A percentile compares a stretch with the other conserved stretches of the same genome.
Evolutionary conservation across 768 basidiomycete genomes (phyloP).

Genomic region (Russula brevipes): DNA sequence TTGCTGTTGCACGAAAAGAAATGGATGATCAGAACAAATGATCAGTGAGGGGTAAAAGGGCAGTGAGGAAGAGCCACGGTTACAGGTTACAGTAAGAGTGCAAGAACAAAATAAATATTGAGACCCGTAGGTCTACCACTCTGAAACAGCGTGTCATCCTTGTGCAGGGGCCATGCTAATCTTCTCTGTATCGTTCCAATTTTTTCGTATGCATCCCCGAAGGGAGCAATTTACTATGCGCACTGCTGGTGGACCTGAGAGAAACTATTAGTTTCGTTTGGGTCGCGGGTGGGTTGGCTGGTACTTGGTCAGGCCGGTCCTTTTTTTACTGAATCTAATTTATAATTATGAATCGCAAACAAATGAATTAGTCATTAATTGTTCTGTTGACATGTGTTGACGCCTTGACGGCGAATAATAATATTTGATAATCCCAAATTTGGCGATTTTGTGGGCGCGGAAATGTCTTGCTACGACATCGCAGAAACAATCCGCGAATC

Average conservation of each 20-base stretch:
- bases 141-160: constrained; percentile 99
- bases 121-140: constrained; percentile 61
- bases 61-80: too few species aligned
- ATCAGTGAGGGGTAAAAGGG: too few species aligned
- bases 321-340: too few species aligned
- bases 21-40: too few species aligned
- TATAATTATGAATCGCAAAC: too few species aligned
- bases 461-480: constrained; percentile 69
- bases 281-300: background rate
- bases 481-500: constrained; percentile 68
- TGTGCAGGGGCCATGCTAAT: constrained; percentile 99
- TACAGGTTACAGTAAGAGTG: too few species aligned
- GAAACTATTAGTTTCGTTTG: constrained; percentile 12
- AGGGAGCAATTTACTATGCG: constrained; percentile 49
- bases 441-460: too few species aligned
- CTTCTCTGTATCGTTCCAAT: constrained; percentile 99
- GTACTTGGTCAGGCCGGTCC: background rate
- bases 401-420: too few species aligned
- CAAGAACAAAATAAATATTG: constrained; percentile 36
- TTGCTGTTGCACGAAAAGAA: too few species aligned
- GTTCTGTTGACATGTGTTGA: too few species aligned
- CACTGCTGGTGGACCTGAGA: background rate
- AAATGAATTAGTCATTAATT: too few species aligned
- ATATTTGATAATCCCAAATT: too few species aligned
- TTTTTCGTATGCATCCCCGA: constrained; percentile 95